A percentile compares a stretch with the other conserved stretches of the same genome.
Conservation (phyloP, 2,329 filamentous ascomycete species). For the Penicillium sclerotigenum region DNA sequence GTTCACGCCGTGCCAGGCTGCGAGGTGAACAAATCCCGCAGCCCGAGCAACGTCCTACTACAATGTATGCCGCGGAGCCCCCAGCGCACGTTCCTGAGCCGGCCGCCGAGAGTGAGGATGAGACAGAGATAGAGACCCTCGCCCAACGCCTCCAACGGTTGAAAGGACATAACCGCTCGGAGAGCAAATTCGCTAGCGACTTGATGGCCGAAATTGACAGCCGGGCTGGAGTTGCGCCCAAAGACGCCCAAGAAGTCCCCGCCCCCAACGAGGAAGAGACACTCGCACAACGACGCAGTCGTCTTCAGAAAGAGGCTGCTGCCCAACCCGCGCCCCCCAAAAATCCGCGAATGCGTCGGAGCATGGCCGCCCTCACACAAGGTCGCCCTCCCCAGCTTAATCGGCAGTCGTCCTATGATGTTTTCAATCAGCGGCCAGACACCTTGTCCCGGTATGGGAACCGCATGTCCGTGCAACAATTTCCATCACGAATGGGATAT, state of each 20-base stretch:
- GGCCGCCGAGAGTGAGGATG: slow-evolving; percentile 33
- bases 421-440: slow-evolving; percentile 12
- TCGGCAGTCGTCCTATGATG: slow-evolving; percentile 27
- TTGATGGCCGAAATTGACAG: slow-evolving; percentile 42
- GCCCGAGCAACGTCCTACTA: slow-evolving; percentile 32
- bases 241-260: slow-evolving; percentile 18
- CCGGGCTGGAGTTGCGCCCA: slow-evolving; percentile 24
- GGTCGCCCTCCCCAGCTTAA: slow-evolving; percentile 48
- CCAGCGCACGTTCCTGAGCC: slow-evolving; percentile 20
- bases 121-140: slow-evolving; percentile 46
- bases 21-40: slow-evolving; percentile 54
- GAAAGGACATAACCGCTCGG: slow-evolving; percentile 34
- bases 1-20: slow-evolving; percentile 70
- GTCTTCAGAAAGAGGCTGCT: slow-evolving; percentile 43
- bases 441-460: slow-evolving; percentile 22
- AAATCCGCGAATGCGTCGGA: slow-evolving; percentile 39
- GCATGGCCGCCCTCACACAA: slow-evolving; percentile 51
- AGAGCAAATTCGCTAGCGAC: slow-evolving; percentile 45
- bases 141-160: slow-evolving; percentile 45
- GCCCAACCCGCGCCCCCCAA: slow-evolving; percentile 19
- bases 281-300: slow-evolving; percentile 45
- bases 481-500: slow-evolving; percentile 24
- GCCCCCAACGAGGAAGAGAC: slow-evolving; percentile 42
- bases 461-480: slow-evolving; percentile 33
- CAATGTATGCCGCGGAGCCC: slow-evolving; percentile 33